These are phyloP conservation scores for Triglochin maritima DNA, from an alignment of 106 monocot genomes.

Conservation along the genomic window DNA sequence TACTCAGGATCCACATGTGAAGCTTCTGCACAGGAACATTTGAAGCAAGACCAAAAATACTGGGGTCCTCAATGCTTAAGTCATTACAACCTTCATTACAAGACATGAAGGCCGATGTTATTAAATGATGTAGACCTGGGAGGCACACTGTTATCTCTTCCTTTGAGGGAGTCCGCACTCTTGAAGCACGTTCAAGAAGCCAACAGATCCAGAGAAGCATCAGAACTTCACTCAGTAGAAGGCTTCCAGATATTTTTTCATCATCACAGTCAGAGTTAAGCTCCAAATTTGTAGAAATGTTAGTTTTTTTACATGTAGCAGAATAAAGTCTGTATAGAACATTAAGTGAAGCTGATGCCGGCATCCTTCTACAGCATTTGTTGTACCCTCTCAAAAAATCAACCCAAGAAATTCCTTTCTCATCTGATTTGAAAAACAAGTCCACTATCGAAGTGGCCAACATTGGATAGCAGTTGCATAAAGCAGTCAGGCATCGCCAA, in stretches of 20 bases:
- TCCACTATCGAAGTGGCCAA: constrained; percentile 43
- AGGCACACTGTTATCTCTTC: constrained; percentile 12
- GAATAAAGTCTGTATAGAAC: constrained; percentile 36
- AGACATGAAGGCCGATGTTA: constrained; percentile 43
- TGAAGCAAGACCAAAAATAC: constrained; percentile 25
- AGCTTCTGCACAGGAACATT: constrained; percentile 49
- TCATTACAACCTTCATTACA: constrained; percentile 34
- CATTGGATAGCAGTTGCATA: constrained; percentile 20
- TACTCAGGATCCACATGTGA: constrained; percentile 46
- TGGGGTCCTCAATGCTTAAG: constrained; percentile 17
- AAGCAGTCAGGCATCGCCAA: constrained; percentile 25
- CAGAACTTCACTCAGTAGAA: constrained; percentile 34
- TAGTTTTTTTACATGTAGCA: constrained; percentile 17
- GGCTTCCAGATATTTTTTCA: constrained; percentile 40
- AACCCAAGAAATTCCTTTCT: constrained; percentile 27
- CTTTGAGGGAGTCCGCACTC: constrained; percentile 10
- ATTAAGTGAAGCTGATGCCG: constrained; percentile 40
- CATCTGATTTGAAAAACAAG: constrained; percentile 33
- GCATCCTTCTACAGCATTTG: constrained; percentile 44
- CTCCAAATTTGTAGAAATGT: constrained; percentile 16
- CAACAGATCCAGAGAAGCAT: constrained; percentile 73
- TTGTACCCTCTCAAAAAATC: constrained; percentile 65
- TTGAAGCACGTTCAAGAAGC: constrained; percentile 35
- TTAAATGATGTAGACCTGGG: constrained; percentile 55
- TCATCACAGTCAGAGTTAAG: constrained; percentile 36